A percentile compares a stretch with the other conserved stretches of the same genome.
Evolutionary conservation across 106 monocot genomes (phyloP).

Genomic region (Platanthera zijinensis): DNA sequence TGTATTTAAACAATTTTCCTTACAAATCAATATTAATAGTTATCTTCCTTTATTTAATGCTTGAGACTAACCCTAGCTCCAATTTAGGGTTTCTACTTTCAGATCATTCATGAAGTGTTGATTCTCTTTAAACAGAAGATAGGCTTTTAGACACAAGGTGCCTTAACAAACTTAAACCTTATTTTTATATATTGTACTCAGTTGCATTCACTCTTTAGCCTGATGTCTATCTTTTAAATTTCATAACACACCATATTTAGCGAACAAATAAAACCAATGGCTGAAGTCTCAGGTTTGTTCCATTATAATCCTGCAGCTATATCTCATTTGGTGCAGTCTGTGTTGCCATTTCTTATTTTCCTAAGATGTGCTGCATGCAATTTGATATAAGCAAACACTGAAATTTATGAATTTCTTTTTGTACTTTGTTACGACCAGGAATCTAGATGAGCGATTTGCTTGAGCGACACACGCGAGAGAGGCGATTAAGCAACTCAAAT

Average conservation of each 20-base stretch:
- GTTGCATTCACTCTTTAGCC: neutral
- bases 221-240: neutral
- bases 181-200: neutral
- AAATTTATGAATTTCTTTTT: neutral
- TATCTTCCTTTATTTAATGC: neutral
- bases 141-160: neutral
- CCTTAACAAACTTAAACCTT: neutral
- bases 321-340: neutral
- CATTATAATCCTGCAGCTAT: neutral
- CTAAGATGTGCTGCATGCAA: neutral
- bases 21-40: neutral
- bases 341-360: neutral
- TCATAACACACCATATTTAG: neutral
- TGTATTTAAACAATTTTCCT: neutral
- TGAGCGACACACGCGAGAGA: too few relatives aligned
- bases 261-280: neutral
- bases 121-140: neutral
- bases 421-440: neutral
- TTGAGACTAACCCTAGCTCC: neutral
- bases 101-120: neutral
- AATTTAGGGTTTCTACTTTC: neutral
- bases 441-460: too few relatives aligned
- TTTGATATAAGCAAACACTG: too few relatives aligned
- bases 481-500: too few relatives aligned
- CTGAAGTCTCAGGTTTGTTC: neutral